A percentile compares a stretch with the other conserved stretches of the same genome.
Evolutionary conservation across 2,329 filamentous ascomycete species (phyloP).

Genomic region (Aspergillus novoparasiticus): DNA sequence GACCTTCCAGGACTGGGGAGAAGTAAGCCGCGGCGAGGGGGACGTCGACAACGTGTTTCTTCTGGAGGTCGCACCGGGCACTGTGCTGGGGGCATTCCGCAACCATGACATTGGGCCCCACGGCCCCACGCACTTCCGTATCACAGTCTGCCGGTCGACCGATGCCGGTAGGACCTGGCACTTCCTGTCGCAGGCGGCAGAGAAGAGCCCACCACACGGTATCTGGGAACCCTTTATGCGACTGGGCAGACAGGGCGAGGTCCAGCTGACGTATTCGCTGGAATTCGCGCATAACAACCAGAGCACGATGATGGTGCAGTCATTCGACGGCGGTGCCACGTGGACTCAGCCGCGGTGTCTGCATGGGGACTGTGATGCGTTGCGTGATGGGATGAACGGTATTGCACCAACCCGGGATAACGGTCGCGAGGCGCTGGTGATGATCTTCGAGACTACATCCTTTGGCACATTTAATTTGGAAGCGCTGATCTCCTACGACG

Average conservation of each 20-base stretch:
- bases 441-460: constrained; percentile 52
- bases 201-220: constrained; percentile 43
- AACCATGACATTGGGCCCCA: constrained; percentile 48
- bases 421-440: constrained; percentile 42
- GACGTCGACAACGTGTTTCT: constrained; percentile 54
- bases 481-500: constrained; percentile 49
- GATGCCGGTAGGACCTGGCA: constrained; percentile 49
- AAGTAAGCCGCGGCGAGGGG: constrained; percentile 47
- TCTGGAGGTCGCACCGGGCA: constrained; percentile 40
- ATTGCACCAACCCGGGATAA: constrained; percentile 39
- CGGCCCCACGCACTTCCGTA: constrained; percentile 49
- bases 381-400: constrained; percentile 47
- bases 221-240: constrained; percentile 57
- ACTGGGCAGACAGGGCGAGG: constrained; percentile 37
- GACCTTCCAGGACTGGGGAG: constrained; percentile 45
- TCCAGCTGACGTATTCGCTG: constrained; percentile 52
- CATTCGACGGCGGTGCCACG: constrained; percentile 45
- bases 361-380: constrained; percentile 41
- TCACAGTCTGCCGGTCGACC: constrained; percentile 52
- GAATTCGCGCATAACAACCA: constrained; percentile 52
- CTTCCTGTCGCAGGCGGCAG: constrained; percentile 48
- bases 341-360: constrained; percentile 50
- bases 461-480: constrained; percentile 47
- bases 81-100: constrained; percentile 52
- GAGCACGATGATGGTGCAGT: constrained; percentile 53